Conservation (phyloP, 73 alveolate genomes). For the Vitrella brassicaformis region DNA sequence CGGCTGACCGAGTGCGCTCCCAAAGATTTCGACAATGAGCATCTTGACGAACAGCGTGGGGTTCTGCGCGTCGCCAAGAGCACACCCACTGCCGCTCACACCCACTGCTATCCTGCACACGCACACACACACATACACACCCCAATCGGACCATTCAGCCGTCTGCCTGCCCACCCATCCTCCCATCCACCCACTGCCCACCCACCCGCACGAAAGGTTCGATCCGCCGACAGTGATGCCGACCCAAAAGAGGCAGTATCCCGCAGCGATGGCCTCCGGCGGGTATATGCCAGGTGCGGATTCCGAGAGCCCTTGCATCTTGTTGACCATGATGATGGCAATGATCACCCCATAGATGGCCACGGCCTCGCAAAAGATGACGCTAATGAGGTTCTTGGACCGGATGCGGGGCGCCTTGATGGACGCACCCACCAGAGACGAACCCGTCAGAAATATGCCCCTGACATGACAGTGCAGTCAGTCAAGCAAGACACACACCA, state of each 20-base stretch:
- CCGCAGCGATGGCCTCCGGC: constrained; percentile 31
- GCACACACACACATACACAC: neutral
- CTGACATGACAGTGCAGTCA: constrained; percentile 5
- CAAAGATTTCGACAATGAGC: constrained; percentile 92
- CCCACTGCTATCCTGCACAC: constrained; percentile 77
- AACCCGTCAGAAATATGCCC: constrained; percentile 97
- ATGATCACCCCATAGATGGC: constrained; percentile 98
- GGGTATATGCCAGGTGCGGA: neutral
- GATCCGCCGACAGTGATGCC: constrained; percentile 95
- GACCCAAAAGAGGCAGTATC: constrained; percentile 73
- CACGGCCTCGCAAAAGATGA: constrained; percentile 98
- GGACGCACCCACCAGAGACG: constrained; percentile 89
- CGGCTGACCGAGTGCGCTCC: constrained; percentile 74
- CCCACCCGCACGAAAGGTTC: constrained; percentile 89
- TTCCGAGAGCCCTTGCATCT: constrained; percentile 45
- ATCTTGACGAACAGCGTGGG: constrained; percentile 93
- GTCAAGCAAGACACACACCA: neutral
- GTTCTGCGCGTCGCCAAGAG: constrained; percentile 94
- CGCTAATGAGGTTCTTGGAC: constrained; percentile 88
- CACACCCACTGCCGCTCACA: constrained; percentile 95
- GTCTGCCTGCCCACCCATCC: neutral
- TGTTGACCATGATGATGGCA: constrained; percentile 87
- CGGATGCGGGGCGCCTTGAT: constrained; percentile 89
- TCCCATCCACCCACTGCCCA: neutral
- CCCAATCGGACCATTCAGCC: neutral